These are phyloP conservation scores for Asterochloris sp. DNA, from an alignment of 139 green algal species.

Conservation along the genomic window DNA sequence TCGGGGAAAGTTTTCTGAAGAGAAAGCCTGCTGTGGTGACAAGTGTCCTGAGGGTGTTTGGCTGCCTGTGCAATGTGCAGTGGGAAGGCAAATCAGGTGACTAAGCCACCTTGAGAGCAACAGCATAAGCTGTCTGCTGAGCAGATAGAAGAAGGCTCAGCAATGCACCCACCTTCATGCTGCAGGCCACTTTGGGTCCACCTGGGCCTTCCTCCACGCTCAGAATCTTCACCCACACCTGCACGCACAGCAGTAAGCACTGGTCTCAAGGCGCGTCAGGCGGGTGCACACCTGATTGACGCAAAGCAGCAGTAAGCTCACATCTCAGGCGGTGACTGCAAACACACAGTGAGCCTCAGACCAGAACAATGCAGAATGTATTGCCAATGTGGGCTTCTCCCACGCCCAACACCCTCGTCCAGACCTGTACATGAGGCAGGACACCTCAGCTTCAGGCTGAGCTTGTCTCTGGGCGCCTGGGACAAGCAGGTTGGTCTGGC, in stretches of 20 bases:
- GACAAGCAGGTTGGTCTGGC: too few relatives aligned
- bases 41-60: neutral
- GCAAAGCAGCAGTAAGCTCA: neutral
- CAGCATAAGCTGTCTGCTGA: neutral
- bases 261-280: neutral
- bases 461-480: too few relatives aligned
- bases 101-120: neutral
- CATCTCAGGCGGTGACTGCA: neutral
- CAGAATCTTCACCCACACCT: slow-evolving; percentile 44
- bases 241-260: neutral
- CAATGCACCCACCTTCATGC: slow-evolving; percentile 25
- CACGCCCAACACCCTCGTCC: neutral
- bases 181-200: slow-evolving; percentile 21
- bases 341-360: too few relatives aligned
- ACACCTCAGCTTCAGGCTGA: too few relatives aligned
- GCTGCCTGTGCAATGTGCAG: neutral
- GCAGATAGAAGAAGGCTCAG: neutral
- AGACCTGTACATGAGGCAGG: neutral
- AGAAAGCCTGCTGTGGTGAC: neutral
- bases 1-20: too few relatives aligned
- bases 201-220: slow-evolving; percentile 25
- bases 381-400: neutral
- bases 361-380: neutral
- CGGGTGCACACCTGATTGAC: neutral
- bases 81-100: neutral